A percentile compares a stretch with the other conserved stretches of the same genome.
Conservation (phyloP, 345 rosid species). For the Lepidium aucheri region DNA sequence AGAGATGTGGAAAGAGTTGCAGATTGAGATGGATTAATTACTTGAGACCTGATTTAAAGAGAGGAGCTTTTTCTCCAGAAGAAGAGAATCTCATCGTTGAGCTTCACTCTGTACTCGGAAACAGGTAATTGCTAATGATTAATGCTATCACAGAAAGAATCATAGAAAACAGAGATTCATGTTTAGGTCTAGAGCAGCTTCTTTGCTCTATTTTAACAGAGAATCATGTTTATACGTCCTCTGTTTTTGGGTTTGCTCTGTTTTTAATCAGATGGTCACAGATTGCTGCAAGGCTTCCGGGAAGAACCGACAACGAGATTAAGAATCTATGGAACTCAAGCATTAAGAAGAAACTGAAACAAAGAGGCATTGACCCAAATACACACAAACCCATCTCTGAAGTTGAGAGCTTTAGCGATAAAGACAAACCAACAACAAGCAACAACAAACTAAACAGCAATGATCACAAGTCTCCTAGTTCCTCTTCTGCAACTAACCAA, state of each 20-base stretch:
- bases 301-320: conserved; percentile 61
- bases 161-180: not conserved
- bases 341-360: conserved; percentile 57
- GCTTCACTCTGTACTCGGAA: conserved; percentile 69
- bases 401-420: conserved; percentile 28
- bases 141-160: not conserved
- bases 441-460: conserved; percentile 19
- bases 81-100: conserved; percentile 74
- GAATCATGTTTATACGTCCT: not conserved
- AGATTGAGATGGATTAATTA: conserved; percentile 81
- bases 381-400: conserved; percentile 53
- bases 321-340: conserved; percentile 65
- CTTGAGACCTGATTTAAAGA: conserved; percentile 80
- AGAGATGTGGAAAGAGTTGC: conserved; percentile 82
- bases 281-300: conserved; percentile 55
- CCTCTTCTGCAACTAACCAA: conserved; percentile 32
- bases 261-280: conserved; percentile 51
- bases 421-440: conserved; percentile 25
- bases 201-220: conserved; percentile 7
- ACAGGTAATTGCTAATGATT: conserved; percentile 31
- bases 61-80: conserved; percentile 75
- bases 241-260: conserved; percentile 2
- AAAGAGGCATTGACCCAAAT: conserved; percentile 55
- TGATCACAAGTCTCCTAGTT: conserved; percentile 22
- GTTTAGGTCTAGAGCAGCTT: not conserved